Conservation (phyloP, 371 early-diverging fungal species). For the Actinomucor elegans region DNA sequence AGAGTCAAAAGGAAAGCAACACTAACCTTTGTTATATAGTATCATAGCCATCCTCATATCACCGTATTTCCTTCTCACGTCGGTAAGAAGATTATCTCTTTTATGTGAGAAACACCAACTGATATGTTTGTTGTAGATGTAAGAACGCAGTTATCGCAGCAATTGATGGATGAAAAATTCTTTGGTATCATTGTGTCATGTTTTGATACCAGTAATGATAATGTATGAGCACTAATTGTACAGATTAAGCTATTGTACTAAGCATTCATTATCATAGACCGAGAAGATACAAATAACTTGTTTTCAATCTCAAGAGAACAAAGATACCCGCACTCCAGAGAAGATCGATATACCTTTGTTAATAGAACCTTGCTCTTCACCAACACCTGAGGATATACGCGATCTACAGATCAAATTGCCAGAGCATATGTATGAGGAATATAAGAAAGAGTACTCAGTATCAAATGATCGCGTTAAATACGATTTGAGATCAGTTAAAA, state of each 20-base stretch:
- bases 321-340: slow-evolving; percentile 14
- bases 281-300: slow-evolving; percentile 58
- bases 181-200: slow-evolving; percentile 74
- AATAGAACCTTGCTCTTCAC: slow-evolving; percentile 26
- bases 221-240: slow-evolving; percentile 21
- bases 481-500: not conserved
- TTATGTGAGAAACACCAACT: no score
- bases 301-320: slow-evolving; percentile 45
- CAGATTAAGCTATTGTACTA: not conserved
- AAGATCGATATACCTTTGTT: slow-evolving; percentile 39
- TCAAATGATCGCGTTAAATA: slow-evolving; percentile 4
- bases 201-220: slow-evolving; percentile 55
- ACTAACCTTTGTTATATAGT: slow-evolving; percentile 35
- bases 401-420: slow-evolving; percentile 46
- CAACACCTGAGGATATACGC: slow-evolving; percentile 24
- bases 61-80: slow-evolving; percentile 78
- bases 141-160: slow-evolving; percentile 66
- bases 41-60: slow-evolving; percentile 74
- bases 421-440: slow-evolving; percentile 52
- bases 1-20: not conserved
- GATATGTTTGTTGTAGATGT: slow-evolving; percentile 44
- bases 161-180: slow-evolving; percentile 65
- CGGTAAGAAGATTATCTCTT: slow-evolving; percentile 36
- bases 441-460: slow-evolving; percentile 36
- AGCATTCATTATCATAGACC: slow-evolving; percentile 22